Evolutionary conservation across 23 red algal genomes (phyloP), one percentile per base, ranked within the genome.

Genomic region (Gracilaria domingensis): DNA sequence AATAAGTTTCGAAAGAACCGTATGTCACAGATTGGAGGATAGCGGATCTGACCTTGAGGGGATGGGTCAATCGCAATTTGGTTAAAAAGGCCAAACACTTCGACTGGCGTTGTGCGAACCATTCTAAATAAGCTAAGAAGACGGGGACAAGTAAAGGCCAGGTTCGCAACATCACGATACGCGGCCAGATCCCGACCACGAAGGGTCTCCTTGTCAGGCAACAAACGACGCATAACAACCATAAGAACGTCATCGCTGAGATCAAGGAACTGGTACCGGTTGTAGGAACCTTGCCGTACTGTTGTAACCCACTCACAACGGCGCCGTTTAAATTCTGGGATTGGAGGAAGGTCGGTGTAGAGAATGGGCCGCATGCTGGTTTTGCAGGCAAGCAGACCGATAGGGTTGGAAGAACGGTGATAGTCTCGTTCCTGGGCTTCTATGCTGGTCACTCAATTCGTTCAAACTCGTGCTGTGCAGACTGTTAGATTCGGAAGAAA

Each of bases 1-100:
- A 77, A 51, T 42, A 77, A 77, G n/a, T 77, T 77, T 77, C 42
- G 72, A 77, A 77, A 77, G 72, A 77, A 77, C 28, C 11, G 72
- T 77, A 51, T 51, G 12, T 77, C 72, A 25, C 7, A 40, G 23
- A 51, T 23, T n/a, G 72, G 45, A 51, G 72, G 72, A 28, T 51
- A 77, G 11, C 72, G 42, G 23, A 77, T 2, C n/a, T 49, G 72
- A 4, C 72, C 72, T 4, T 49, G 40, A 29, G 72, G 23, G 34
- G 72, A 77, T 29, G 72, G 39, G 42, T 51, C 72, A 30, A 77
- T 45, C 6, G 7, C n/a, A 77, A 77, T 1, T 77, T 77, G 72
- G 21, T 77, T 42, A 30, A 50, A 77, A 45, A 77, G 45, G 4
- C 72, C 72, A 77, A 30, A 45, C 8, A 77, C 42, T 77, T 77